These are phyloP conservation scores for Penicillium bialowiezense DNA, from an alignment of 495 filamentous ascomycete genomes.

Conservation along the genomic window DNA sequence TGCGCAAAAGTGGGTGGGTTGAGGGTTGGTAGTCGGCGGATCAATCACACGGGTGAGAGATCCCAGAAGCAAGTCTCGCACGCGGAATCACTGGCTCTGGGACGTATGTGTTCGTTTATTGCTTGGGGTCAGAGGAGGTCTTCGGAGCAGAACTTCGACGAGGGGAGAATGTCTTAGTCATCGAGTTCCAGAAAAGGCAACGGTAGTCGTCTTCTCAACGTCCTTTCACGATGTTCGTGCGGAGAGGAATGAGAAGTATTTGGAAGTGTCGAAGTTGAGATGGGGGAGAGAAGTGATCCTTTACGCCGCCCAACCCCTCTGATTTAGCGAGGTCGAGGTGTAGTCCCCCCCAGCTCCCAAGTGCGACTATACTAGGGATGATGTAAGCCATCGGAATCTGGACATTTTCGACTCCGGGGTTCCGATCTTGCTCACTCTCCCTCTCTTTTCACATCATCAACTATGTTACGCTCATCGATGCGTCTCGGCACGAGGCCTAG, in stretches of 20 bases:
- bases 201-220: too few relatives aligned
- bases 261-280: too few relatives aligned
- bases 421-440: not conserved
- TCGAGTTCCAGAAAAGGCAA: conserved; percentile 1
- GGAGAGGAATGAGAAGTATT: not conserved
- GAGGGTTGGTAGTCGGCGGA: conserved; percentile 9
- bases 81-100: conserved; percentile 19
- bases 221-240: too few relatives aligned
- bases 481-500: conserved; percentile 24
- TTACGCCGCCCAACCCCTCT: too few relatives aligned
- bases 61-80: conserved; percentile 21
- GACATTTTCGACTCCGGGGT: conserved; percentile 4
- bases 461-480: conserved; percentile 38
- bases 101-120: conserved; percentile 5
- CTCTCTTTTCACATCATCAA: not conserved
- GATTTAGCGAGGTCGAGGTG: too few relatives aligned
- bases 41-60: conserved; percentile 17
- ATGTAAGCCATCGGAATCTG: conserved; percentile 1
- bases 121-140: not conserved
- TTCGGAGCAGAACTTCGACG: conserved; percentile 9
- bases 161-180: conserved; percentile 6
- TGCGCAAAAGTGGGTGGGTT: conserved; percentile 16
- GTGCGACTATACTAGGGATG: too few relatives aligned
- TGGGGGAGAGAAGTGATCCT: too few relatives aligned
- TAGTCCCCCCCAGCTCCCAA: too few relatives aligned